Base-by-base conservation (phyloP, 768 basidiomycete genomes). In the Candolleomyces efflorescens region DNA sequence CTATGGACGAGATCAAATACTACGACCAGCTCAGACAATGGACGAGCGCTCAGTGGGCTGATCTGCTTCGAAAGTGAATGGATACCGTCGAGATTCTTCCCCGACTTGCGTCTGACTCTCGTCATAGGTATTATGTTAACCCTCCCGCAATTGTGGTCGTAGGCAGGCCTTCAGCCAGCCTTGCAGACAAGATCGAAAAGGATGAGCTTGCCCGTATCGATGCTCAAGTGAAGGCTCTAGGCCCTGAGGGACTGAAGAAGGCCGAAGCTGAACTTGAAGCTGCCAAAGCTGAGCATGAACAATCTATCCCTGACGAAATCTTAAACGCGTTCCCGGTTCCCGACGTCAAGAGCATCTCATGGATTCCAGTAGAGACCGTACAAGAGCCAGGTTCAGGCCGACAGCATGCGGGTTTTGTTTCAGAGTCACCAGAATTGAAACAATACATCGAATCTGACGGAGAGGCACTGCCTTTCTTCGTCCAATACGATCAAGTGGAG, bases 401-500 rank as follows among this genome's bases (percentile, higher is more conserved):
- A 48, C 67, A 68, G 23, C 61, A 64, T 20, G 36, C 68, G 48
- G 63, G 70, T 47, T 59, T 60, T 11, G 55, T 68, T 13, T 60
- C 67, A 3, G 59, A 68, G 3, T 71, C 73, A 45, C 71, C 73
- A 6, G 75, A 77, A 6, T 76, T 97, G 20, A 75, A 80, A 56
- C 75, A 76, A 58, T 82, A 90, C 65, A 75, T 99, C 23, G 77
- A 82, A 53, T 68, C 73, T 2, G 94, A 97, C 62, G 88, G 87
- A 3, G 67, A 77, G 2, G 68, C 80, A 3, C 68, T 95, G 36
- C 85, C 96, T 5, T 95, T 94, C 74, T 95, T 94, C 68, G 84
- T 96, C 10, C 89, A 97, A 66, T 99, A 92, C 66, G 90, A 97
- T 64, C 92, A 95, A 69, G 93, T 96, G 49, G 83, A 93, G 77